These are phyloP conservation scores for Chrysoporthe austroafricana DNA, from an alignment of 2,329 filamentous ascomycete species.

Conservation along the genomic window DNA sequence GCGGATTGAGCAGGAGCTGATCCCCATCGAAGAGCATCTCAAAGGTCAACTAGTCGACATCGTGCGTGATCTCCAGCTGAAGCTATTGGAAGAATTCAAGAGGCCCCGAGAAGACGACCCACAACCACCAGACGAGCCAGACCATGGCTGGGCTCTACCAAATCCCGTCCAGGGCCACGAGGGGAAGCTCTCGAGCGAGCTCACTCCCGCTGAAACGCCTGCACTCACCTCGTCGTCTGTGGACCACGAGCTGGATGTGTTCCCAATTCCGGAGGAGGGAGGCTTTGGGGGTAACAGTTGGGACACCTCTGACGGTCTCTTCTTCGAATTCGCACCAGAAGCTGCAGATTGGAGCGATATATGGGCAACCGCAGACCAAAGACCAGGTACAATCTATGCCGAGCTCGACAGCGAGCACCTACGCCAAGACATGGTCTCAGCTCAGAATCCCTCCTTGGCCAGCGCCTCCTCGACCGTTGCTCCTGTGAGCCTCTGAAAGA, in stretches of 20 bases:
- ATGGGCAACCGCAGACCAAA: not conserved
- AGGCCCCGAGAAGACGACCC: not conserved
- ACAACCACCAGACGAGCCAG: not conserved
- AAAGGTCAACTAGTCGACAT: conserved; percentile 29
- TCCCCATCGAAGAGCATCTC: conserved; percentile 28
- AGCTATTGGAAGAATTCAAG: conserved; percentile 27
- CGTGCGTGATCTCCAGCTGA: conserved; percentile 28
- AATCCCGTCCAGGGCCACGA: not conserved
- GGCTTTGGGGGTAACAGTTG: not conserved
- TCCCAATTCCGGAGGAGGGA: not conserved
- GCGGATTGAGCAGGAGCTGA: conserved; percentile 25
- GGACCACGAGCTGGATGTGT: not conserved
- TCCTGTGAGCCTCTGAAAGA: conserved; percentile 71
- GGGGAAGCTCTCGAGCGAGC: not conserved
- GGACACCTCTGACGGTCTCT: not conserved
- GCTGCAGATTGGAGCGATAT: not conserved
- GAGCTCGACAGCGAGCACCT: not conserved
- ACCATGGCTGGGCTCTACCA: not conserved
- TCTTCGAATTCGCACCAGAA: not conserved
- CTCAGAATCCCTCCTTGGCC: conserved; percentile 27
- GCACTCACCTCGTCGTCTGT: not conserved
- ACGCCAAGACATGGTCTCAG: not conserved
- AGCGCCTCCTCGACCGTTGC: conserved; percentile 46
- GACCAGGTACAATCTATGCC: not conserved
- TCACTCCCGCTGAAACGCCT: not conserved